Evolutionary conservation across 1,284 basidiomycete species (phyloP).

Genomic region (Thecaphora thlaspeos): DNA sequence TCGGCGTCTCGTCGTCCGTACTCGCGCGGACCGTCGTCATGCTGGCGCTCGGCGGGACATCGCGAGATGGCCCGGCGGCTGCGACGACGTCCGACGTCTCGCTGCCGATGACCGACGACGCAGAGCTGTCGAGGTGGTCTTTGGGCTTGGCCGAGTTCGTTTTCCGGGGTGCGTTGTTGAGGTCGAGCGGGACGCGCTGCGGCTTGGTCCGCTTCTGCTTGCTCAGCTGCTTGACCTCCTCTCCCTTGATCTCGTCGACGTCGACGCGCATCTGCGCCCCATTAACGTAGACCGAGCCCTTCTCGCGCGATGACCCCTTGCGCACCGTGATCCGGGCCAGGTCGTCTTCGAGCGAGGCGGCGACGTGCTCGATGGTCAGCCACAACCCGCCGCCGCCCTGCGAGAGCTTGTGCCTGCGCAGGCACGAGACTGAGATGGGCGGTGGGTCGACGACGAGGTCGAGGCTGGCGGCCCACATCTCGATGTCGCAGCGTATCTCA

Average conservation of each 20-base stretch:
- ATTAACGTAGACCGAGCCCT: constrained; percentile 81
- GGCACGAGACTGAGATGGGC: constrained; percentile 76
- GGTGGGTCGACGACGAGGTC: constrained; percentile 94
- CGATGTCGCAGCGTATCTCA: constrained; percentile 88
- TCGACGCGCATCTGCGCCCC: constrained; percentile 84
- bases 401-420: constrained; percentile 83
- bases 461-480: constrained; percentile 82
- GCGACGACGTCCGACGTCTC: not conserved
- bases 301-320: constrained; percentile 67
- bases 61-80: no score
- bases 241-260: constrained; percentile 81
- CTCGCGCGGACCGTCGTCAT: no score
- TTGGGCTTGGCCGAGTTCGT: not conserved
- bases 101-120: not conserved
- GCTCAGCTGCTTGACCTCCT: constrained; percentile 78
- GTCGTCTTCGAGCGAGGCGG: constrained; percentile 71
- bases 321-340: constrained; percentile 69
- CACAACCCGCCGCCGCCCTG: constrained; percentile 89
- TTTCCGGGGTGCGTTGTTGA: constrained; percentile 11
- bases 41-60: no score
- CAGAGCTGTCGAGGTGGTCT: not conserved
- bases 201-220: constrained; percentile 86
- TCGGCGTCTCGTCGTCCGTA: not conserved
- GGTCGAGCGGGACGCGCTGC: constrained; percentile 83
- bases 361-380: constrained; percentile 88